Evolutionary conservation across 176 grass and related monocot species (phyloP).

Genomic region (Eremochloa ophiuroides): DNA sequence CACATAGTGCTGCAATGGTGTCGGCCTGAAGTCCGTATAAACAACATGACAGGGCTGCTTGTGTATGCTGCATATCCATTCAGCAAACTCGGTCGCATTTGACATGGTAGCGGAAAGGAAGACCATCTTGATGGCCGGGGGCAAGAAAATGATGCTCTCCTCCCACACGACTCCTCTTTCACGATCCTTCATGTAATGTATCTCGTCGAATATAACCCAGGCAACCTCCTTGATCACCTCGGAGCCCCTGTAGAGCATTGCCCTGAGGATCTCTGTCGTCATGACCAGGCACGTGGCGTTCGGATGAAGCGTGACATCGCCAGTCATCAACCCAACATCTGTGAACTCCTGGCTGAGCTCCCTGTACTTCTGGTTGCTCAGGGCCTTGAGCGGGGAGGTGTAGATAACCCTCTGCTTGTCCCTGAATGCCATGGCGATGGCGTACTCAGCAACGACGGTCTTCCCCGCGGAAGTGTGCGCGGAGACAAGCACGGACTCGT

Average conservation of each 20-base stretch:
- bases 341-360: constrained; percentile 90
- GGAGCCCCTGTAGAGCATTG: constrained; percentile 94
- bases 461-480: constrained; percentile 97
- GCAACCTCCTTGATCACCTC: constrained; percentile 98
- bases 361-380: constrained; percentile 98
- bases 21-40: constrained; percentile 97
- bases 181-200: constrained; percentile 99
- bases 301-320: constrained; percentile 87
- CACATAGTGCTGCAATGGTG: constrained; percentile 91
- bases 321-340: constrained; percentile 92
- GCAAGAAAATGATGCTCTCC: constrained; percentile 95
- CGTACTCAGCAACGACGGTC: constrained; percentile 88
- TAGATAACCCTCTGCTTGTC: constrained; percentile 96
- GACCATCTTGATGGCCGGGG: constrained; percentile 96
- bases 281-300: constrained; percentile 95
- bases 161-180: constrained; percentile 97
- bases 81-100: constrained; percentile 95
- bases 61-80: constrained; percentile 95
- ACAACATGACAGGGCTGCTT: constrained; percentile 97
- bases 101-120: constrained; percentile 98
- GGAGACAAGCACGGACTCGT: constrained; percentile 85
- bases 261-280: constrained; percentile 97
- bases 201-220: constrained; percentile 99
- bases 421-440: constrained; percentile 91
- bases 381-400: constrained; percentile 90